phyloP scores from a whole-genome alignment of 352 stramenopile genomes.

The Globisporangium sylvaticum region DNA sequence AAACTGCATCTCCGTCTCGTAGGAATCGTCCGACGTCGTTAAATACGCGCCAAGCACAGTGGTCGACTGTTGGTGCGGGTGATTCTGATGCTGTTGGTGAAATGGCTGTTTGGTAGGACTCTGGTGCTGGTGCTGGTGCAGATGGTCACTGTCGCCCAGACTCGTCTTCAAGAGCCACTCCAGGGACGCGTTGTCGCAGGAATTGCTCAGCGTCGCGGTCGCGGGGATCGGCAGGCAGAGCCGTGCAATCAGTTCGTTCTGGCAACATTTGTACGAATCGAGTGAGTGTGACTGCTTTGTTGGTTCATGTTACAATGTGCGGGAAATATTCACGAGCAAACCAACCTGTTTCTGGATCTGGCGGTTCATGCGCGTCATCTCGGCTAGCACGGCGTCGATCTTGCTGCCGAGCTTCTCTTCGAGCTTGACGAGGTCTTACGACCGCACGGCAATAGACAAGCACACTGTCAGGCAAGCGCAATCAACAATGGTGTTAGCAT shows the following conservation, averaged over 20 bases:
- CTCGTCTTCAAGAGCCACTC: slow-evolving; percentile 64
- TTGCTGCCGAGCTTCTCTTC: slow-evolving; percentile 59
- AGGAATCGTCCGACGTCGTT: slow-evolving; percentile 38
- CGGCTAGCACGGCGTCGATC: slow-evolving; percentile 44
- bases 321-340: not conserved
- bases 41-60: slow-evolving; percentile 43
- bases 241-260: slow-evolving; percentile 35
- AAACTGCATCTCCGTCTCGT: slow-evolving; percentile 23
- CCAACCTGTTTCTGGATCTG: slow-evolving; percentile 63
- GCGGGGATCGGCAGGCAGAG: slow-evolving; percentile 15
- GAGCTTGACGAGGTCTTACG: slow-evolving; percentile 46
- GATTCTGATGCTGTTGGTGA: slow-evolving; percentile 8
- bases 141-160: slow-evolving; percentile 33
- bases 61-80: not conserved
- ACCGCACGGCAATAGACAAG: not conserved
- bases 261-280: not conserved
- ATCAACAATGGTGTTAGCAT: not conserved
- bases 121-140: not conserved
- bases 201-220: slow-evolving; percentile 8
- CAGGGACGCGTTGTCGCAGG: slow-evolving; percentile 35
- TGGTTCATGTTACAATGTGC: not conserved
- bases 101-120: not conserved
- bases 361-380: slow-evolving; percentile 52
- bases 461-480: not conserved
- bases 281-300: too few relatives aligned